These are phyloP conservation scores for Xylaria sp. DNA, from an alignment of 2,329 filamentous ascomycete species.

Conservation along the genomic window DNA sequence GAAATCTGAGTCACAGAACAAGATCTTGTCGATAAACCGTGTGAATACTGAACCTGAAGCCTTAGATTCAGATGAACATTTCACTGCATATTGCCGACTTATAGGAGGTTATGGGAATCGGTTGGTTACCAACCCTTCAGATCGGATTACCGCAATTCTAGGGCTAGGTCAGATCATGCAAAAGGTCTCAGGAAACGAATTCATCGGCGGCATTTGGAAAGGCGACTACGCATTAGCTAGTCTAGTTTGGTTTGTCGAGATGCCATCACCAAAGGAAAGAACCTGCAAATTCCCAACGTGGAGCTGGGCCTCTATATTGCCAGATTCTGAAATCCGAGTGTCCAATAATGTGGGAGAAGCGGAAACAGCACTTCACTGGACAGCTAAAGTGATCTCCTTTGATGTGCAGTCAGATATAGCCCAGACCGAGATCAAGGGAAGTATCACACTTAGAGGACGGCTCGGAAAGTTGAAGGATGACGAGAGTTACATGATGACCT, in stretches of 20 bases:
- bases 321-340: slow-evolving; percentile 2
- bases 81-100: slow-evolving; percentile 1
- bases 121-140: background rate
- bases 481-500: slow-evolving; percentile 7
- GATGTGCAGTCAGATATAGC: slow-evolving; percentile 14
- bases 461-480: slow-evolving; percentile 11
- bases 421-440: slow-evolving; percentile 6
- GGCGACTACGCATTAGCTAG: background rate
- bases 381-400: slow-evolving; percentile 10
- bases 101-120: background rate
- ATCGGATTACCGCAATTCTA: slow-evolving; percentile 2
- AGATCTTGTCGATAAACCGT: background rate
- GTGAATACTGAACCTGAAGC: background rate
- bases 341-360: slow-evolving; percentile 11
- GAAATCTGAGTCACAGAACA: background rate
- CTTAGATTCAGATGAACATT: background rate
- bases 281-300: background rate
- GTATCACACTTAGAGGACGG: slow-evolving; percentile 10
- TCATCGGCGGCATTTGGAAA: background rate
- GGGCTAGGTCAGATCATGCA: background rate
- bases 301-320: slow-evolving; percentile 17
- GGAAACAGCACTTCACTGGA: slow-evolving; percentile 4
- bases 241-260: background rate
- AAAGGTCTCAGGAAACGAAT: background rate
- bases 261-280: slow-evolving; percentile 6